phyloP scores from a whole-genome alignment of 169 alveolate species.

The Plasmodium coatneyi region DNA sequence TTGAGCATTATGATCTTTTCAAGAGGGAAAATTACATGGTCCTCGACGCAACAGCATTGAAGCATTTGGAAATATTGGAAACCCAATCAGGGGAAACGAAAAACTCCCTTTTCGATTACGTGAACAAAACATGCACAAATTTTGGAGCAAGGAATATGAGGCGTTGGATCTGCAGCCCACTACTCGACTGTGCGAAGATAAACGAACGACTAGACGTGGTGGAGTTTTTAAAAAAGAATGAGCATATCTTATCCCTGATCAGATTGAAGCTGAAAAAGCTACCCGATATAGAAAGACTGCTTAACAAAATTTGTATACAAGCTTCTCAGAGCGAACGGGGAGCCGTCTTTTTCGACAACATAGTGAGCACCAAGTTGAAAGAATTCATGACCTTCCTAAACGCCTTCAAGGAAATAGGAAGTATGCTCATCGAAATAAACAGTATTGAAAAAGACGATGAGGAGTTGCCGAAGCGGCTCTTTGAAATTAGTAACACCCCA shows the following conservation, averaged over 20 bases:
- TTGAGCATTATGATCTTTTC: slow-evolving; percentile 50
- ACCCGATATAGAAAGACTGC: slow-evolving; percentile 89
- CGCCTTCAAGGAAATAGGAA: slow-evolving; percentile 78
- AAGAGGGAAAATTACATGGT: slow-evolving; percentile 72
- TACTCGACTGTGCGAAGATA: slow-evolving; percentile 86
- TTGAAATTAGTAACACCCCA: slow-evolving; percentile 64
- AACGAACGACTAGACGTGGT: slow-evolving; percentile 93
- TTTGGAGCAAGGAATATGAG: slow-evolving; percentile 95
- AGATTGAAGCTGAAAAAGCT: slow-evolving; percentile 76
- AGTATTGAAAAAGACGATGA: slow-evolving; percentile 46
- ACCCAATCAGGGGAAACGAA: slow-evolving; percentile 87
- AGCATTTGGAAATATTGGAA: slow-evolving; percentile 89
- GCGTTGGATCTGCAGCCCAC: slow-evolving; percentile 96
- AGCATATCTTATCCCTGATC: slow-evolving; percentile 78
- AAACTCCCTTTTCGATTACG: slow-evolving; percentile 87
- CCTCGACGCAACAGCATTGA: slow-evolving; percentile 85
- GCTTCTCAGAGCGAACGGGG: slow-evolving; percentile 88
- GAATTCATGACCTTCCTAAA: slow-evolving; percentile 84
- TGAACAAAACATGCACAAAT: slow-evolving; percentile 94
- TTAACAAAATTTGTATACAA: slow-evolving; percentile 86
- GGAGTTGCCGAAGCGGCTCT: slow-evolving; percentile 26
- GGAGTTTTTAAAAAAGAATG: slow-evolving; percentile 88
- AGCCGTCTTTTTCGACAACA: slow-evolving; percentile 91
- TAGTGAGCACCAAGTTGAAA: slow-evolving; percentile 78
- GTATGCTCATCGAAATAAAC: slow-evolving; percentile 72